Evolutionary conservation across 352 stramenopile genomes (phyloP).

Genomic region (Globisporangium rhizosaccharum): DNA sequence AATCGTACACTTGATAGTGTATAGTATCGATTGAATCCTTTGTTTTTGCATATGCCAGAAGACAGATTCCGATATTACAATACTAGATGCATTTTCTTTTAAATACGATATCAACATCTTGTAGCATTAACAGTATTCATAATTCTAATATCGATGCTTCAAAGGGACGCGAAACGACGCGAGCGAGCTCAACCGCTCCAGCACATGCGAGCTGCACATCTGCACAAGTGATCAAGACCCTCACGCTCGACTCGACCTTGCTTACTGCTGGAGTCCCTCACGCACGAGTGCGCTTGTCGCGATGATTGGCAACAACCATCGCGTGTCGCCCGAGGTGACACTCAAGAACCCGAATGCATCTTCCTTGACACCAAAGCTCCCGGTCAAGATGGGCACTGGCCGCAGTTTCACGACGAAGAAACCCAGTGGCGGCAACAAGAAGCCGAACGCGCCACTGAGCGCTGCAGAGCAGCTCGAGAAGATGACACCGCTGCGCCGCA

Average conservation of each 20-base stretch:
- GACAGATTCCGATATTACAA: too few relatives aligned
- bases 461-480: constrained; percentile 34
- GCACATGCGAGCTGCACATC: neutral
- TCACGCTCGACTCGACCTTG: neutral
- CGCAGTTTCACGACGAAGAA: constrained; percentile 20
- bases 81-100: too few relatives aligned
- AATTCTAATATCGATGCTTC: neutral
- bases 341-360: constrained; percentile 52
- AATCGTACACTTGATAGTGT: too few relatives aligned
- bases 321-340: constrained; percentile 68
- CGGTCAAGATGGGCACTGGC: constrained; percentile 31
- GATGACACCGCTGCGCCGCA: constrained; percentile 30
- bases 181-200: neutral
- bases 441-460: constrained; percentile 13
- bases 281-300: too few relatives aligned
- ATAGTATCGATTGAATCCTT: too few relatives aligned
- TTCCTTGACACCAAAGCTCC: constrained; percentile 55
- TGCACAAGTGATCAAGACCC: neutral
- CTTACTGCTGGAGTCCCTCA: too few relatives aligned
- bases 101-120: too few relatives aligned
- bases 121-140: neutral
- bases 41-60: too few relatives aligned
- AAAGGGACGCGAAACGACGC: neutral
- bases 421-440: constrained; percentile 9
- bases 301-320: constrained; percentile 37